Evolutionary conservation across 768 basidiomycete genomes (phyloP), one percentile per base, ranked within the genome.

Genomic region (Leucocoprinus birnbaumii): DNA sequence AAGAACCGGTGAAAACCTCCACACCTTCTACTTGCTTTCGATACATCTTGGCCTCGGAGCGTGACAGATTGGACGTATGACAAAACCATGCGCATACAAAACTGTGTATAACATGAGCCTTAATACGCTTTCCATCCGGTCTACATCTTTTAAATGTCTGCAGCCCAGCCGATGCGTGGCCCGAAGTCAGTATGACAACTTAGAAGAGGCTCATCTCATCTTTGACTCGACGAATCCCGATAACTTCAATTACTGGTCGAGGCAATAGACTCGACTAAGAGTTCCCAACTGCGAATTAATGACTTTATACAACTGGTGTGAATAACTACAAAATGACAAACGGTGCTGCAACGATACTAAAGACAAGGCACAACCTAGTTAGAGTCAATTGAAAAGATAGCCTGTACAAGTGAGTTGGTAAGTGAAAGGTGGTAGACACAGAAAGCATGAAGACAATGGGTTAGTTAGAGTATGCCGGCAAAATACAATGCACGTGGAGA

Each of bases 261-360:
- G n/a, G n/a, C n/a, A n/a, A n/a, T n/a, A n/a, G n/a, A n/a, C n/a
- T n/a, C n/a, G 24, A 51, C 38, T 44, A n/a, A n/a, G 35, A 57
- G 40, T 13, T 49, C 56, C 53, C 53, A 59, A 56, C 43, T 62
- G 46, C 71, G 72, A 70, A 71, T 74, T 75, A 76, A 71, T 62
- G 72, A 77, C 73, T 78, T 79, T 79, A 79, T 80, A 80, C 79
- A 81, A 71, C 68, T 74, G 71, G 67, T 62, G 65, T 67, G 76
- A 80, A 82, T 80, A 81, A 85, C 83, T 87, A 87, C 84, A 86
- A 75, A 80, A 79, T 80, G 78, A 78, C 78, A 82, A 75, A 76
- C 80, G 80, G 77, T 76, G 80, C 79, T 80, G 79, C 77, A 75
- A 77, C 61, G 72, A 68, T 78, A 82, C 80, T 83, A 84, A 84